These are phyloP conservation scores for Candida endomychidarum DNA, from an alignment of 805 yeast species.

Conservation along the genomic window DNA sequence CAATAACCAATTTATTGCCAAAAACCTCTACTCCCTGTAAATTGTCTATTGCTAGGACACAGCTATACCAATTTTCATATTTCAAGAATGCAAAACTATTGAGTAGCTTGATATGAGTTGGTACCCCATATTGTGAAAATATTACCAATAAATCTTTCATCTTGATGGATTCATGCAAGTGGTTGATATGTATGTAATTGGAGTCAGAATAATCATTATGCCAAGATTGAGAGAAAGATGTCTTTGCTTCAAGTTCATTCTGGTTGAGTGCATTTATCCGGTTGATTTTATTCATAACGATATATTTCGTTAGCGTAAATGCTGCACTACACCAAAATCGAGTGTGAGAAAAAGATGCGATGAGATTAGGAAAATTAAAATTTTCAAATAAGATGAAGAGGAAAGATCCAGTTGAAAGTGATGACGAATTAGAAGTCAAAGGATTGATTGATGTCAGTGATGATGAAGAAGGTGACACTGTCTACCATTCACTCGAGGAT, in stretches of 20 bases:
- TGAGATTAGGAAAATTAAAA: conserved; percentile 6
- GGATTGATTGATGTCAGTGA: conserved; percentile 47
- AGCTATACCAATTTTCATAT: conserved; percentile 77
- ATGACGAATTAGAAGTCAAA: conserved; percentile 30
- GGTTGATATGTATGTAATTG: conserved; percentile 76
- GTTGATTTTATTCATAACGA: conserved; percentile 36
- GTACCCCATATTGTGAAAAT: conserved; percentile 88
- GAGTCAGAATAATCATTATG: conserved; percentile 80
- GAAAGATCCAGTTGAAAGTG: conserved; percentile 20
- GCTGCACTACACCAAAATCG: conserved; percentile 1
- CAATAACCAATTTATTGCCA: conserved; percentile 56
- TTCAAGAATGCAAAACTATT: conserved; percentile 78
- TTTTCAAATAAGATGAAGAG: conserved; percentile 9
- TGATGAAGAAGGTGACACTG: conserved; percentile 20
- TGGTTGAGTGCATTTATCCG: conserved; percentile 59
- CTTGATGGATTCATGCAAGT: conserved; percentile 58
- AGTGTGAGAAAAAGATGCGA: conserved; percentile 7
- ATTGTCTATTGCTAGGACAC: conserved; percentile 86
- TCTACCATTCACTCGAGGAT: conserved; percentile 22
- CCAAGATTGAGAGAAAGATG: conserved; percentile 75
- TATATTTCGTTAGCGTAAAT: neutral
- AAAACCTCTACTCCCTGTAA: conserved; percentile 66
- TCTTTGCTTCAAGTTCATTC: conserved; percentile 62
- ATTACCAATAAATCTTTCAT: conserved; percentile 76
- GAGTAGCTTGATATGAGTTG: conserved; percentile 68